These are phyloP conservation scores for Ogataea corticis DNA, from an alignment of 805 yeast genomes.

Conservation along the genomic window DNA sequence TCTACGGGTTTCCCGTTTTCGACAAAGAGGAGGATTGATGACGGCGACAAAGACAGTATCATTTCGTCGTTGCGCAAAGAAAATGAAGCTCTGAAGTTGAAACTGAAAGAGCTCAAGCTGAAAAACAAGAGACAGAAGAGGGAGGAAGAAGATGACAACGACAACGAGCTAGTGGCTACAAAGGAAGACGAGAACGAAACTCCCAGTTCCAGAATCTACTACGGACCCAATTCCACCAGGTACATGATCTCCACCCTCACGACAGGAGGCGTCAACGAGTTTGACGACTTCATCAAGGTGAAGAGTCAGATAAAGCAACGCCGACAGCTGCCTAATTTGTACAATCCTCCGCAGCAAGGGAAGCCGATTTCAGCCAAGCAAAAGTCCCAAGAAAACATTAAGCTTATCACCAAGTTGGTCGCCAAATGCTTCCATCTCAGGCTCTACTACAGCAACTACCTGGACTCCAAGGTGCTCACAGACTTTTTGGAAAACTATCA, in stretches of 20 bases:
- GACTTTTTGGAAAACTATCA: slow-evolving; percentile 40
- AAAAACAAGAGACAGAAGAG: slow-evolving; percentile 22
- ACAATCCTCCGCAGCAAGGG: slow-evolving; percentile 7
- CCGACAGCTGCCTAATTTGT: slow-evolving; percentile 29
- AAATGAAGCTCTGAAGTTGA: slow-evolving; percentile 31
- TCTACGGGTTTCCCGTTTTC: too few species aligned
- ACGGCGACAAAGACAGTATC: slow-evolving; percentile 13
- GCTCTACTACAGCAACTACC: slow-evolving; percentile 41
- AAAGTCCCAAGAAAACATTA: slow-evolving; percentile 34
- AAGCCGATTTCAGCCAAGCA: slow-evolving; percentile 12
- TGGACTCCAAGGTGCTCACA: slow-evolving; percentile 36
- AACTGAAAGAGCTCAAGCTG: slow-evolving; percentile 28
- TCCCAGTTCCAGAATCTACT: slow-evolving; percentile 35
- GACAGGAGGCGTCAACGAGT: slow-evolving; percentile 29
- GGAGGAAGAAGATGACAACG: slow-evolving; percentile 18
- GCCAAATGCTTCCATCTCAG: slow-evolving; percentile 43
- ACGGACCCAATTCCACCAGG: slow-evolving; percentile 51
- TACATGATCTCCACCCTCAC: slow-evolving; percentile 43
- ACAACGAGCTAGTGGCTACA: slow-evolving; percentile 2
- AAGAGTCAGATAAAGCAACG: slow-evolving; percentile 32
- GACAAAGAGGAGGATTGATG: not conserved
- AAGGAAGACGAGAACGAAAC: slow-evolving; percentile 1
- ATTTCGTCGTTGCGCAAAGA: slow-evolving; percentile 24
- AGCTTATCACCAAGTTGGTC: slow-evolving; percentile 38
- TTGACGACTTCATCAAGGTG: slow-evolving; percentile 30